Conservation (phyloP, 208 protist genomes). For the Lotmaria passim region DNA sequence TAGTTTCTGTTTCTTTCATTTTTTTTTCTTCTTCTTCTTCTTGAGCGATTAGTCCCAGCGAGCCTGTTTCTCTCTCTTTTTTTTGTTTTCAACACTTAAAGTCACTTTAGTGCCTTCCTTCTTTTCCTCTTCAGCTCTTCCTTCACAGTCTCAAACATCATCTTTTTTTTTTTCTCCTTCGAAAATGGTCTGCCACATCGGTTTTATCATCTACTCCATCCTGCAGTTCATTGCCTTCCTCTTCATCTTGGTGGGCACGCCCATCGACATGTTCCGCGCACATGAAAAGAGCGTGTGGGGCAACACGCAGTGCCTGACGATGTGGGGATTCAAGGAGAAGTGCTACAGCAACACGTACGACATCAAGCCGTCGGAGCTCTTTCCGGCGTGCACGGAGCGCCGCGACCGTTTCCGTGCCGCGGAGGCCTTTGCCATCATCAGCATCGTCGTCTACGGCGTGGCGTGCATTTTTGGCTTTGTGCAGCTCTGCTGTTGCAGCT, state of each 20-base stretch:
- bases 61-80: no score
- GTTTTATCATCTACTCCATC: conserved; percentile 58
- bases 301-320: conserved; percentile 39
- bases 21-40: no score
- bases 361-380: conserved; percentile 20
- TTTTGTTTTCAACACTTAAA: no score
- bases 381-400: conserved; percentile 31
- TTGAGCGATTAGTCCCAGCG: no score
- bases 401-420: conserved; percentile 44
- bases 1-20: no score
- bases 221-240: conserved; percentile 47
- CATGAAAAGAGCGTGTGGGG: conserved; percentile 7
- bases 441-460: conserved; percentile 23
- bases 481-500: conserved; percentile 44
- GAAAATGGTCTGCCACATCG: conserved; percentile 20
- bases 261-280: conserved; percentile 55
- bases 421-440: conserved; percentile 48
- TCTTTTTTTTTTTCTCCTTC: not conserved
- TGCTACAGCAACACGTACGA: conserved; percentile 41
- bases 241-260: conserved; percentile 55
- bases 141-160: no score
- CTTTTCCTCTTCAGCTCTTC: no score
- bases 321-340: conserved; percentile 53
- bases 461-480: conserved; percentile 26
- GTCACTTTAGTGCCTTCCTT: no score